A percentile compares a stretch with the other conserved stretches of the same genome.
Evolutionary conservation across 352 stramenopile species (phyloP).

Genomic region (Pythium angustatum): DNA sequence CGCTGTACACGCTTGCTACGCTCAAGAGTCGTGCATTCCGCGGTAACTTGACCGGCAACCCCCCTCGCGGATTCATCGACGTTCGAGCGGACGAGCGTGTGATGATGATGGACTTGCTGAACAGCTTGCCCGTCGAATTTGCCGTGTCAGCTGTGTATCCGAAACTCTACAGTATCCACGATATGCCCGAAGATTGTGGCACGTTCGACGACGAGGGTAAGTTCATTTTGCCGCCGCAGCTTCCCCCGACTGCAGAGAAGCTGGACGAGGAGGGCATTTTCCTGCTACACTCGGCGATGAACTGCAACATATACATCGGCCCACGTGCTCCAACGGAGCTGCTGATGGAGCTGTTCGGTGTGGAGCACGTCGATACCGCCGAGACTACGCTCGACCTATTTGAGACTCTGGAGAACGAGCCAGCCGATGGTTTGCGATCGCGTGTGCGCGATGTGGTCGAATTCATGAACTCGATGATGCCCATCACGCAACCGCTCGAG

Average conservation of each 20-base stretch:
- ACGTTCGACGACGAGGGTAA: slow-evolving; percentile 77
- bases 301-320: slow-evolving; percentile 89
- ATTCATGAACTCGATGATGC: slow-evolving; percentile 81
- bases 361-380: slow-evolving; percentile 76
- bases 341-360: slow-evolving; percentile 81
- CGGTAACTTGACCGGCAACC: slow-evolving; percentile 77
- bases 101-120: slow-evolving; percentile 82
- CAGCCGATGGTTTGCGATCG: slow-evolving; percentile 55
- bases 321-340: slow-evolving; percentile 66
- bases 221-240: slow-evolving; percentile 72
- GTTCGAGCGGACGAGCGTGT: slow-evolving; percentile 86
- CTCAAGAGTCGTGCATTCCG: slow-evolving; percentile 88
- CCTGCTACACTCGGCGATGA: slow-evolving; percentile 85
- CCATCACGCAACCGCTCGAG: slow-evolving; percentile 81
- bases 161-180: slow-evolving; percentile 86
- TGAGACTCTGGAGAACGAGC: slow-evolving; percentile 58
- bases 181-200: slow-evolving; percentile 79
- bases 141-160: slow-evolving; percentile 87
- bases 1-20: slow-evolving; percentile 86
- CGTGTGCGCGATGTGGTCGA: slow-evolving; percentile 71
- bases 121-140: slow-evolving; percentile 79
- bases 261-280: slow-evolving; percentile 86
- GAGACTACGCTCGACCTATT: slow-evolving; percentile 73
- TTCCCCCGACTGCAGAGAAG: slow-evolving; percentile 84
- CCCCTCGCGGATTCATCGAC: slow-evolving; percentile 81